phyloP scores from a whole-genome alignment of 345 rosid genomes.

The Salix brachista region DNA sequence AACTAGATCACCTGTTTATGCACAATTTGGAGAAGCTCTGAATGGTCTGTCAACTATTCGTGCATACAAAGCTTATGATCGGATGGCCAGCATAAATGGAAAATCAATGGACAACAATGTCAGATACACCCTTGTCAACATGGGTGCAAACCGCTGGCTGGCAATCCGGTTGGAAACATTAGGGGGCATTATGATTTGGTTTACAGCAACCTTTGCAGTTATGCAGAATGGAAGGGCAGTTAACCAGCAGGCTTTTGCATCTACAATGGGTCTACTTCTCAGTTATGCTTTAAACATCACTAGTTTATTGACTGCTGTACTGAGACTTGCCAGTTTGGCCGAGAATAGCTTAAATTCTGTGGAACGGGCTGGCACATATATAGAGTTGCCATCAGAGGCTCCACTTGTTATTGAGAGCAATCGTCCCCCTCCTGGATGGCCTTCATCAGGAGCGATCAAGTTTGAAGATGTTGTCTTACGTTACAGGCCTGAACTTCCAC shows the following conservation, averaged over 20 bases:
- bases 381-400: constrained; percentile 89
- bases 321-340: constrained; percentile 96
- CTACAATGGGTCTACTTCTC: constrained; percentile 97
- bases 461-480: constrained; percentile 92
- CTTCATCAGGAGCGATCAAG: constrained; percentile 88
- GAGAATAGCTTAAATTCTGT: constrained; percentile 96
- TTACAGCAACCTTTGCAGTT: constrained; percentile 97
- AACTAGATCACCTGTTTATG: constrained; percentile 96
- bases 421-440: constrained; percentile 99
- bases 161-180: constrained; percentile 83
- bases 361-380: constrained; percentile 83
- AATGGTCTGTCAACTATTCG: constrained; percentile 90
- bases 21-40: constrained; percentile 97
- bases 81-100: constrained; percentile 92
- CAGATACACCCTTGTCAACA: constrained; percentile 82
- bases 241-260: constrained; percentile 86
- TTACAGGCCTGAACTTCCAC: constrained; percentile 90
- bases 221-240: constrained; percentile 89
- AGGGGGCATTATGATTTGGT: constrained; percentile 99
- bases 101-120: constrained; percentile 91
- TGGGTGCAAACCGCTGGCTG: constrained; percentile 97
- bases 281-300: constrained; percentile 95
- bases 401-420: constrained; percentile 68
- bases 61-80: constrained; percentile 92
- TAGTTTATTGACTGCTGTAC: constrained; percentile 68